Conservation (phyloP, 805 yeast genomes). For the Candida chauliodis region DNA sequence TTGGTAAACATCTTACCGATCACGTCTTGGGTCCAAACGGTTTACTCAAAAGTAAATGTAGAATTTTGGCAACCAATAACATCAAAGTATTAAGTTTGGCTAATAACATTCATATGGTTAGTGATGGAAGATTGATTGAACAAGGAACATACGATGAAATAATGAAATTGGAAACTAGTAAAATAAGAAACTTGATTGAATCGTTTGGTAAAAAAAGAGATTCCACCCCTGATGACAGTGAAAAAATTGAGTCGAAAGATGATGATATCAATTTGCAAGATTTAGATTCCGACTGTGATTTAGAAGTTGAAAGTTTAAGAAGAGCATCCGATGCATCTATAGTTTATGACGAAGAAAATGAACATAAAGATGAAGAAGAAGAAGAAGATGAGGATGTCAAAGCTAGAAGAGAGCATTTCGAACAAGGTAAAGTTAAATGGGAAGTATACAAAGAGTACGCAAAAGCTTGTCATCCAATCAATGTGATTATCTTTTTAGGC, state of each 20-base stretch:
- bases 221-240: slow-evolving; percentile 10
- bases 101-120: slow-evolving; percentile 61
- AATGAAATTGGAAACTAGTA: slow-evolving; percentile 42
- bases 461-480: slow-evolving; percentile 73
- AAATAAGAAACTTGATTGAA: slow-evolving; percentile 49
- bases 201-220: slow-evolving; percentile 56
- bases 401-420: slow-evolving; percentile 70
- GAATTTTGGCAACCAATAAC: slow-evolving; percentile 81
- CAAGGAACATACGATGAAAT: slow-evolving; percentile 60
- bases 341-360: slow-evolving; percentile 31
- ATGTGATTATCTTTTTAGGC: slow-evolving; percentile 55
- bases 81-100: slow-evolving; percentile 80
- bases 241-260: slow-evolving; percentile 11
- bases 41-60: slow-evolving; percentile 67
- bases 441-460: slow-evolving; percentile 79
- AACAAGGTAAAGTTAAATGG: slow-evolving; percentile 94
- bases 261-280: slow-evolving; percentile 23
- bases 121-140: slow-evolving; percentile 65
- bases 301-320: slow-evolving; percentile 41
- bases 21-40: slow-evolving; percentile 83
- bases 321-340: slow-evolving; percentile 62
- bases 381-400: slow-evolving; percentile 34
- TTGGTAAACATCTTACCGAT: slow-evolving; percentile 78
- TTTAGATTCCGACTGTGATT: slow-evolving; percentile 28
- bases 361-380: slow-evolving; percentile 27